Base-by-base conservation (phyloP, 495 filamentous ascomycete genomes). In the Penicillium canariense region DNA sequence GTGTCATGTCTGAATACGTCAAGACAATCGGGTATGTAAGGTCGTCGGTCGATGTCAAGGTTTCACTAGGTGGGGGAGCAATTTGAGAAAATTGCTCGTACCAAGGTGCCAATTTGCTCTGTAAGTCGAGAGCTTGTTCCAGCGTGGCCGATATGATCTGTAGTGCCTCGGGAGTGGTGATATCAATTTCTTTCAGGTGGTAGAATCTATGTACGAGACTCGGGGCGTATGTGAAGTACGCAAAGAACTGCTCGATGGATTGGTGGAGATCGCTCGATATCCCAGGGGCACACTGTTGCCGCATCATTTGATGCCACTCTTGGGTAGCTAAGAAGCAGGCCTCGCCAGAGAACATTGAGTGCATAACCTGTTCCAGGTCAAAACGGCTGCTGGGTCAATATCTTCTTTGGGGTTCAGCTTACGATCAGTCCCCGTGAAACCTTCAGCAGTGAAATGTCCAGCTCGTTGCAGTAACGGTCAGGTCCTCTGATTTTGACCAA, bases 301-400 rank as follows among this genome's bases (percentile, higher is more conserved):
- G 48, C 68, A 71, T 73, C 48, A 56, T 64, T 4, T 52, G 35
- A 48, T 71, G 70, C 70, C 70, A 73, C 11, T 65, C 56, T 25
- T 59, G 46, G 7, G 61, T 66, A 1, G 61, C 60, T 25, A 71
- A 36, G 28, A 73, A 68, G 52, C 70, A 73, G 36, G 55, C 32
- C 47, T 69, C 52, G 0, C 66, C 65, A 14, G 68, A 63, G 39
- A 73, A 73, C 46, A 71, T 59, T 5, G 70, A 67, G 48, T 73
- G 57, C 70, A 73, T 71, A 3, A 73, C 60, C 66, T 71, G 18
- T 18, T 25, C 22, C 11, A 32, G 12, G 26, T 46, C 32, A 20
- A 5, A 12, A 48, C 15, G 32, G 43, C 57, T 20, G 14, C 11
- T 23, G 20, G n/a, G n/a, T n/a, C n/a, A n/a, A 23, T 4, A 26